Percentiles rank a stretch among this genome's conserved stretches.
Conservation (phyloP, 192 early-diverging fungal genomes). For the Umbelopsis vinacea region DNA sequence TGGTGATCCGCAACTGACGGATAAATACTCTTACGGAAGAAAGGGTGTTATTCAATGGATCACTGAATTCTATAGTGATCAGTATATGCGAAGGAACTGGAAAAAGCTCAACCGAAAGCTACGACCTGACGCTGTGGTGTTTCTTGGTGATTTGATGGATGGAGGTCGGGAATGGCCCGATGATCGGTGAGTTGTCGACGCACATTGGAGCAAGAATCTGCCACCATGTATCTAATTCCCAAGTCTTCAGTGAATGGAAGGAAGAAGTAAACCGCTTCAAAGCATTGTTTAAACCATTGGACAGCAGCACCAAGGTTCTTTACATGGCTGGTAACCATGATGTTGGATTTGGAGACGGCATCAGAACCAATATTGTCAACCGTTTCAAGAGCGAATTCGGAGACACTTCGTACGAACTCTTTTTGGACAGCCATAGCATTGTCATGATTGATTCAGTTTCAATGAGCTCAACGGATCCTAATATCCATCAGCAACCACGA, state of each 20-base stretch:
- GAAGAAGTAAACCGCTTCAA: slow-evolving; percentile 58
- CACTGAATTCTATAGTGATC: slow-evolving; percentile 82
- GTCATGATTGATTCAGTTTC: slow-evolving; percentile 81
- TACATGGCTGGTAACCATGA: slow-evolving; percentile 94
- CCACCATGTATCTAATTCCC: not conserved
- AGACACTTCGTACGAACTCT: slow-evolving; percentile 55
- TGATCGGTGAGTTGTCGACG: slow-evolving; percentile 20
- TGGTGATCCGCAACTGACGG: slow-evolving; percentile 94
- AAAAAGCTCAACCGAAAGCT: slow-evolving; percentile 47
- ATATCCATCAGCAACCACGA: slow-evolving; percentile 52
- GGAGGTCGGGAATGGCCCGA: slow-evolving; percentile 68
- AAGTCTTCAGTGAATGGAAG: slow-evolving; percentile 40
- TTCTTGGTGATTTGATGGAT: slow-evolving; percentile 90
- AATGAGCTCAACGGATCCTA: slow-evolving; percentile 49
- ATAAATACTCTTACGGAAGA: slow-evolving; percentile 84
- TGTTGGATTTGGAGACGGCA: slow-evolving; percentile 76
- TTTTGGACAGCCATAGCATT: slow-evolving; percentile 63
- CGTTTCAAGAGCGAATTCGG: slow-evolving; percentile 61
- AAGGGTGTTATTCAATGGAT: slow-evolving; percentile 61
- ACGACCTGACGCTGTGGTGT: slow-evolving; percentile 66
- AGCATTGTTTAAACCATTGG: slow-evolving; percentile 28
- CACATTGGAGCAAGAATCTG: not conserved
- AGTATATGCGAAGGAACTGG: slow-evolving; percentile 87
- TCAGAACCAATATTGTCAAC: slow-evolving; percentile 42
- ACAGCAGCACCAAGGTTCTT: slow-evolving; percentile 44